Evolutionary conservation across 78 protist genomes (phyloP), one percentile per base, ranked within the genome.

Genomic region (Guillardia theta): DNA sequence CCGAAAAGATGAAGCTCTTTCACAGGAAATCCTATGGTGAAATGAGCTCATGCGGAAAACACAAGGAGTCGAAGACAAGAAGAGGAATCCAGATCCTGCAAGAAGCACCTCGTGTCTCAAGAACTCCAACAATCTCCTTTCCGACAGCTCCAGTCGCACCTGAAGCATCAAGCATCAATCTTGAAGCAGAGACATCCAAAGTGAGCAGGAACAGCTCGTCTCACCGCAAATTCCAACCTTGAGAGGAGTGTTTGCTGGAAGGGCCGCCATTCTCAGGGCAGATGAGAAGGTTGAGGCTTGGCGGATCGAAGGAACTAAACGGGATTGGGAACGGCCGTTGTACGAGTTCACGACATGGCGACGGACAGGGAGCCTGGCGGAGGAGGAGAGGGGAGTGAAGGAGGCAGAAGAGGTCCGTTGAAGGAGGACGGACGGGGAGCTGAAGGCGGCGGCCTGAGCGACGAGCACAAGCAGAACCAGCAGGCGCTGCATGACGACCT

Each of bases 101-200:
- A 37, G 18, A 37, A 18, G 0, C 19, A 78, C 88, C 45, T 48
- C 64, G 22, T 21, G 9, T 37, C 64, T 87, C 64, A 24, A 87
- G 33, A 24, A 44, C 53, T 4, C 19, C 45, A 24, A 92, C 30
- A 4, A 93, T 77, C 30, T 93, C 94, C 77, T 76, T 6, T 19
- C 94, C 94, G 39, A 93, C 94, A 24, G 94, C 94, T 10, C 94
- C 94, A 5, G 94, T 93, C 37, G 53, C 94, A 41, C 94, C 94
- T 70, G 83, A 58, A 30, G 39, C 4, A 58, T 0, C 39, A 24
- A 24, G 27, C 70, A 30, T 58, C 70, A 58, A 24, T 58, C 6
- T 24, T 58, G 6, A 1, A 58, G 27, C 2, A 58, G 4, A 9
- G 70, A 8, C 39, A 19, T 50, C 30, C 58, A 50, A 50, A 6